These are phyloP conservation scores for Camellia lanceoleosa DNA, from an alignment of 148 eudicot species.

Conservation along the genomic window DNA sequence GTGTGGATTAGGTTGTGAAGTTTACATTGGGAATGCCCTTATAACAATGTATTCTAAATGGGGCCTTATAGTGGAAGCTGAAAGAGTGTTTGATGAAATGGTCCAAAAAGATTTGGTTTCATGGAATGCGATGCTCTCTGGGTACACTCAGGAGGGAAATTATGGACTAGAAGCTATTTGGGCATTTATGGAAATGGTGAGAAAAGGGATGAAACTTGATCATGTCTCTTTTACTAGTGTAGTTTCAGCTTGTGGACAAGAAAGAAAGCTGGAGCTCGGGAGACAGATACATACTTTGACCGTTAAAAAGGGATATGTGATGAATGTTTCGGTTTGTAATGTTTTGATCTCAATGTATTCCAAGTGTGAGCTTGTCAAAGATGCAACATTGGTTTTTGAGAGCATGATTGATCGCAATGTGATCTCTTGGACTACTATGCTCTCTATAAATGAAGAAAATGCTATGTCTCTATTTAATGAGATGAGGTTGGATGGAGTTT, in stretches of 20 bases:
- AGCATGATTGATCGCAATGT: constrained; percentile 65
- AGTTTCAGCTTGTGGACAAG: constrained; percentile 71
- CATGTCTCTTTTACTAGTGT: constrained; percentile 73
- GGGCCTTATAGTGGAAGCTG: constrained; percentile 59
- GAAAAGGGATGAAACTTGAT: constrained; percentile 54
- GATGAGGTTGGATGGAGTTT: constrained; percentile 70
- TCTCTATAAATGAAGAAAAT: constrained; percentile 57
- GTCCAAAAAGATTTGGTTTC: constrained; percentile 73
- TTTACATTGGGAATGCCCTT: constrained; percentile 72
- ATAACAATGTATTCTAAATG: constrained; percentile 74
- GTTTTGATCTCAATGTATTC: constrained; percentile 71
- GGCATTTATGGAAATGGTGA: constrained; percentile 65
- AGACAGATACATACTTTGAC: constrained; percentile 63
- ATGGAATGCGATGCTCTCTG: constrained; percentile 87
- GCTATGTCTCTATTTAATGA: constrained; percentile 51
- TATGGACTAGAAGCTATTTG: constrained; percentile 48
- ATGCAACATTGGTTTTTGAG: constrained; percentile 55
- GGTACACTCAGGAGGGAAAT: constrained; percentile 71
- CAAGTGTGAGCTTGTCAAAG: constrained; percentile 57
- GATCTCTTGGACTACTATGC: constrained; percentile 89
- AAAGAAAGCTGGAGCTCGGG: constrained; percentile 50
- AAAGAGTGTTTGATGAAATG: constrained; percentile 64
- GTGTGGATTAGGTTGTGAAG: constrained; percentile 52
- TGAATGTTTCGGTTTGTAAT: constrained; percentile 61
- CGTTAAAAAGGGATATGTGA: constrained; percentile 49